Evolutionary conservation across 768 basidiomycete species (phyloP), one percentile per base, ranked within the genome.

Genomic region (Hericium coralloides): DNA sequence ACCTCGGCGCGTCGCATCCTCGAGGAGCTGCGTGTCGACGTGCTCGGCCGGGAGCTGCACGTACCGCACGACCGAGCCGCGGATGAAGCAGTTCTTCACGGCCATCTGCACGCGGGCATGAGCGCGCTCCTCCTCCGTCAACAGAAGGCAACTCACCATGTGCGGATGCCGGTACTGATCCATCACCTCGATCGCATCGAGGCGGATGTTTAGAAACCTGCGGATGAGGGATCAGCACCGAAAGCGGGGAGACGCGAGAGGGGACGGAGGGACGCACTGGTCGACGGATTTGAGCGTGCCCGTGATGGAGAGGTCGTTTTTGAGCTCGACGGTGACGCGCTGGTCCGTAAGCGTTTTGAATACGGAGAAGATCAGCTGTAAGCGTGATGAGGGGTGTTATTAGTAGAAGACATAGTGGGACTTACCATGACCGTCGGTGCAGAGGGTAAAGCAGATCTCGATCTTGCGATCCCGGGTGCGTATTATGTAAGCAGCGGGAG

Each of bases 341-440:
- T 98, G 95, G 73, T 98, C 94, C 10, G 95, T 98, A 36, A 99
- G 83, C 9, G 97, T 98, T 75, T 98, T 98, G 85, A 99, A 98
- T 25, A 98, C 95, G 48, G 95, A 98, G 76, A 92, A 93, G 63
- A 92, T 95, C 64, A 95, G 86, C 93, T 90, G 38, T 38, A 31
- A 1, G 12, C 18, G 9, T 4, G 20, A 17, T 6, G 17, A n/a
- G 2, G n/a, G 9, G 9, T 2, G 43, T 18, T n/a, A 17, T 7
- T n/a, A 45, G 6, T n/a, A 7, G 17, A n/a, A 18, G 43, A n/a
- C n/a, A 18, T 14, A n/a, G 43, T 4, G n/a, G 15, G 12, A 45
- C 43, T 17, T 45, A 45, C 43, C 43, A 45, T 45, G 14, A 20
- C 31, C 15, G 43, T 45, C n/a, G 18, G n/a, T 9, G n/a, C 20